Conservation (phyloP, 106 monocot genomes). For the Dioscorea alata region DNA sequence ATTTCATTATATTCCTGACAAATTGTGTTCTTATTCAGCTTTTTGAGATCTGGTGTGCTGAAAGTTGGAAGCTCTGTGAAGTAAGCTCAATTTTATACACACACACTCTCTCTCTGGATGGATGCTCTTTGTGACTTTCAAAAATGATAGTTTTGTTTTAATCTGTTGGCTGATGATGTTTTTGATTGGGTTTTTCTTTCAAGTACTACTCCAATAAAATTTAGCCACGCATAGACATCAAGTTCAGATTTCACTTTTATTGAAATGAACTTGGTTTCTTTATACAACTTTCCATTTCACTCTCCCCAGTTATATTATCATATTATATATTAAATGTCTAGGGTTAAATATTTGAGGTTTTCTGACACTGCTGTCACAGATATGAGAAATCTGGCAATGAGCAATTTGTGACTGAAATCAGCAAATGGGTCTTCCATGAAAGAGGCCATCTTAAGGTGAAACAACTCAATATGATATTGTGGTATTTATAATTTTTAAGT, state of each 20-base stretch:
- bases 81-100: slow-evolving; percentile 44
- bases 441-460: slow-evolving; percentile 94
- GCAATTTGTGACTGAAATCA: slow-evolving; percentile 82
- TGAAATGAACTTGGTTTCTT: too few species aligned
- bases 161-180: too few species aligned
- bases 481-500: not conserved
- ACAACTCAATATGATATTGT: not conserved
- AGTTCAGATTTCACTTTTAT: too few species aligned
- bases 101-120: not conserved
- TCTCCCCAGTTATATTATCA: not conserved
- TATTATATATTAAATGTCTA: not conserved
- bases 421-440: slow-evolving; percentile 99
- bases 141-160: too few species aligned
- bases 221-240: too few species aligned
- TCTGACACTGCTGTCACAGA: slow-evolving; percentile 20
- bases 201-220: too few species aligned
- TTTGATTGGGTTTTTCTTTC: too few species aligned
- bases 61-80: slow-evolving; percentile 58
- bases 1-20: slow-evolving; percentile 1
- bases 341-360: not conserved
- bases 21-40: slow-evolving; percentile 28
- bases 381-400: slow-evolving; percentile 81
- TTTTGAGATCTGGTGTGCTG: slow-evolving; percentile 61
- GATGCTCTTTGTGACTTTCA: too few species aligned
- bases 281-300: too few species aligned